Conservation (phyloP, 352 stramenopile species). For the Saprolegnia diclina region DNA sequence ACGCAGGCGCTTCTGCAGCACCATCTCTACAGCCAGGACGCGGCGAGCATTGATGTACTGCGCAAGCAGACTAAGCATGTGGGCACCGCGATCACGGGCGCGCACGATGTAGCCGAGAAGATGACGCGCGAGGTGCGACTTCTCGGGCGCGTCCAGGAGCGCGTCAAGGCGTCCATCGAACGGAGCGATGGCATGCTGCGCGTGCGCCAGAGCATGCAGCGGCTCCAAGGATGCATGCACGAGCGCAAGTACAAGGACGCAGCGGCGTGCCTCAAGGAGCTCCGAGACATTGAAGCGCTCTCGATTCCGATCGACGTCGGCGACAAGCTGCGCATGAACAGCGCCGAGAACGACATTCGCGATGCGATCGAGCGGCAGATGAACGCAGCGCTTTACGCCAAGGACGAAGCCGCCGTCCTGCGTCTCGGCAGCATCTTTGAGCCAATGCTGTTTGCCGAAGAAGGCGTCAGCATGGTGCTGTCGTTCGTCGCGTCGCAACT, state of each 20-base stretch:
- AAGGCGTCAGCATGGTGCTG: slow-evolving; percentile 51
- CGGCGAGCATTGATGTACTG: slow-evolving; percentile 36
- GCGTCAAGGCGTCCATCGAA: slow-evolving; percentile 48
- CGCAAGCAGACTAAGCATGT: slow-evolving; percentile 71
- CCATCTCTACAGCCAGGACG: slow-evolving; percentile 11
- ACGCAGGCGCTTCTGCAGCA: slow-evolving; percentile 17
- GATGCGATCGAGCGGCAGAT: slow-evolving; percentile 65
- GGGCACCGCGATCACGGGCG: slow-evolving; percentile 76
- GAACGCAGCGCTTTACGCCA: slow-evolving; percentile 42
- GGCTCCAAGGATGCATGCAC: slow-evolving; percentile 70
- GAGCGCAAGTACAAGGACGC: slow-evolving; percentile 64
- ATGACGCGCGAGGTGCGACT: slow-evolving; percentile 82
- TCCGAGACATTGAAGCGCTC: slow-evolving; percentile 67
- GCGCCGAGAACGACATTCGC: slow-evolving; percentile 79
- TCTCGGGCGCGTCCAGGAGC: slow-evolving; percentile 76
- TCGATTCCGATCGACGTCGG: slow-evolving; percentile 65
- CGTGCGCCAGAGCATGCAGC: slow-evolving; percentile 70
- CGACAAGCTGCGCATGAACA: slow-evolving; percentile 78
- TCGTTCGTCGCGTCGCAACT: slow-evolving; percentile 41
- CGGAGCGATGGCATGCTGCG: slow-evolving; percentile 66
- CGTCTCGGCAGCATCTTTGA: slow-evolving; percentile 75
- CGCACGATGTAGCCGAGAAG: slow-evolving; percentile 85
- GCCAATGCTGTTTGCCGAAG: slow-evolving; percentile 66
- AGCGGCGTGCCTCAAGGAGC: slow-evolving; percentile 61
- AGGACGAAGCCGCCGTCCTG: slow-evolving; percentile 45